These are phyloP conservation scores for Aurifilum marmelostoma DNA, from an alignment of 2,329 filamentous ascomycete genomes.

Conservation along the genomic window DNA sequence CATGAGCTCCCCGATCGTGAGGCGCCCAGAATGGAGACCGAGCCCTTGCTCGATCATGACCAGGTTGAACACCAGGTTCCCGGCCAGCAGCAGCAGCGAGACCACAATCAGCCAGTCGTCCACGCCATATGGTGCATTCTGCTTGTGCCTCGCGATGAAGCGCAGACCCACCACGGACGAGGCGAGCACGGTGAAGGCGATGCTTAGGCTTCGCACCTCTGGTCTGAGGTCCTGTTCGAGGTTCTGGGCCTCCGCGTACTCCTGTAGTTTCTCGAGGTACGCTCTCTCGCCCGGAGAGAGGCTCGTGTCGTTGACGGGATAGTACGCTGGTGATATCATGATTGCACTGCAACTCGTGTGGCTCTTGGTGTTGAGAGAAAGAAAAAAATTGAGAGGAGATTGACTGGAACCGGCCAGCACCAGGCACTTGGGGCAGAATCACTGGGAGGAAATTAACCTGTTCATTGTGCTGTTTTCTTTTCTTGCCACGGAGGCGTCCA, in stretches of 20 bases:
- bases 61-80: conserved; percentile 20
- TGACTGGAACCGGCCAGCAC: background rate
- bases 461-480: background rate
- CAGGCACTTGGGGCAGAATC: background rate
- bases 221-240: conserved; percentile 16
- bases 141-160: conserved; percentile 13
- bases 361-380: too few relatives aligned
- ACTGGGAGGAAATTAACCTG: background rate
- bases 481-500: background rate
- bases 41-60: conserved; percentile 19
- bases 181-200: conserved; percentile 33
- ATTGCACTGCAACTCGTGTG: background rate
- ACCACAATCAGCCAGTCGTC: conserved; percentile 23
- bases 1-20: conserved; percentile 16
- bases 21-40: conserved; percentile 17
- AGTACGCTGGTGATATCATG: conserved; percentile 17
- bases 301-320: conserved; percentile 23
- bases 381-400: too few relatives aligned
- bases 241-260: conserved; percentile 8
- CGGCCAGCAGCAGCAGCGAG: conserved; percentile 10
- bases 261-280: conserved; percentile 15
- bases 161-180: conserved; percentile 11
- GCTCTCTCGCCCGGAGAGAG: conserved; percentile 19
- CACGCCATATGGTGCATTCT: conserved; percentile 15
- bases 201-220: conserved; percentile 32